These are phyloP conservation scores for Hymenoscyphus scutula DNA, from an alignment of 2,329 filamentous ascomycete species.

Conservation along the genomic window DNA sequence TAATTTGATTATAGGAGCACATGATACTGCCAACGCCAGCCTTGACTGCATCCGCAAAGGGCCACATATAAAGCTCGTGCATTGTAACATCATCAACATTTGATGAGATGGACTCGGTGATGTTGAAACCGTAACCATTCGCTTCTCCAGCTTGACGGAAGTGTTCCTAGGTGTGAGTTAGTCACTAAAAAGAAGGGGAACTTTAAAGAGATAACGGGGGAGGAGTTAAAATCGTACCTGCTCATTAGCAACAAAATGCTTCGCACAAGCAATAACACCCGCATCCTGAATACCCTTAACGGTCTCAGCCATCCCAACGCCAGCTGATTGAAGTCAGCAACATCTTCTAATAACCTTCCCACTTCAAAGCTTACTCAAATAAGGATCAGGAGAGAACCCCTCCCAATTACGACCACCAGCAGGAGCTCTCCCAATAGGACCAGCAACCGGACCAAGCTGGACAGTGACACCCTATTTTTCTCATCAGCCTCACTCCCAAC, in stretches of 20 bases:
- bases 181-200: neutral
- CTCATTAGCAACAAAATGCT: conserved; percentile 70
- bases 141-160: conserved; percentile 41
- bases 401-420: conserved; percentile 71
- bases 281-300: conserved; percentile 78
- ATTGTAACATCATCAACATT: conserved; percentile 60
- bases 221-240: conserved; percentile 49
- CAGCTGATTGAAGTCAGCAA: conserved; percentile 59
- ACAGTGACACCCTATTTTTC: conserved; percentile 59
- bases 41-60: conserved; percentile 56
- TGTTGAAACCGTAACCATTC: conserved; percentile 57
- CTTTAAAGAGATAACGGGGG: neutral
- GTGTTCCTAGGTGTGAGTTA: conserved; percentile 50
- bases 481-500: neutral
- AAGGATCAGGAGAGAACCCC: conserved; percentile 69
- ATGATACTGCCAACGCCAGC: conserved; percentile 79
- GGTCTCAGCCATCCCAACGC: conserved; percentile 67
- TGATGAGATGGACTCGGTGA: conserved; percentile 54
- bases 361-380: conserved; percentile 55
- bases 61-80: conserved; percentile 61
- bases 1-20: conserved; percentile 82
- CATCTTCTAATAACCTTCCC: too few relatives aligned
- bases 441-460: conserved; percentile 73
- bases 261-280: conserved; percentile 79
- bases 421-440: conserved; percentile 62